Percentiles rank a stretch among this genome's conserved stretches.
phyloP scores from a whole-genome alignment of 768 basidiomycete genomes.

The Suillus luteus region DNA sequence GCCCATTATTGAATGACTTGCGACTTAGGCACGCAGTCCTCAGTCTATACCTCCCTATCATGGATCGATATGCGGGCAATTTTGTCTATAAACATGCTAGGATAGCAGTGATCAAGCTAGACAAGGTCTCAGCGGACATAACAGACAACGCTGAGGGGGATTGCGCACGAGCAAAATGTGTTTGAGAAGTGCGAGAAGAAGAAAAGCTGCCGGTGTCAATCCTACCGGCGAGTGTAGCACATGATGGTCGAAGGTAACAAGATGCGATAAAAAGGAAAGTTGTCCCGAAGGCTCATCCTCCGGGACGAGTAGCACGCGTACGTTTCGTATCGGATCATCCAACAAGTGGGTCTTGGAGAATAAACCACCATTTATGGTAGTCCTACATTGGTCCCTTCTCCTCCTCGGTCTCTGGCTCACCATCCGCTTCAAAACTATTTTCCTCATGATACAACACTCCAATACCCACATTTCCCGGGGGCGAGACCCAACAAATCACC shows the following conservation, averaged over 20 bases:
- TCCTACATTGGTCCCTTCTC: neutral
- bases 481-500: neutral
- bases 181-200: too few species aligned
- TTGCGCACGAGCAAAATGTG: too few species aligned
- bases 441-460: constrained; percentile 1
- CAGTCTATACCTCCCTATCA: neutral
- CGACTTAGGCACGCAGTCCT: neutral
- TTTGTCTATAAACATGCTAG: neutral
- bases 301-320: too few species aligned
- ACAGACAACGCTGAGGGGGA: too few species aligned
- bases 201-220: too few species aligned
- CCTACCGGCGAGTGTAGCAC: too few species aligned
- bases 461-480: neutral
- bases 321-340: too few species aligned
- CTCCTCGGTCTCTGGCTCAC: neutral
- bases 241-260: too few species aligned
- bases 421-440: neutral
- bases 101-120: neutral
- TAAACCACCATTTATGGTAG: neutral
- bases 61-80: neutral
- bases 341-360: too few species aligned
- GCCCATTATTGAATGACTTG: neutral
- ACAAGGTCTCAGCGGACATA: too few species aligned
- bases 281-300: too few species aligned
- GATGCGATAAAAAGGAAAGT: too few species aligned